phyloP scores from a whole-genome alignment of 2,329 filamentous ascomycete species.

The Neofusicoccum parvum region DNA sequence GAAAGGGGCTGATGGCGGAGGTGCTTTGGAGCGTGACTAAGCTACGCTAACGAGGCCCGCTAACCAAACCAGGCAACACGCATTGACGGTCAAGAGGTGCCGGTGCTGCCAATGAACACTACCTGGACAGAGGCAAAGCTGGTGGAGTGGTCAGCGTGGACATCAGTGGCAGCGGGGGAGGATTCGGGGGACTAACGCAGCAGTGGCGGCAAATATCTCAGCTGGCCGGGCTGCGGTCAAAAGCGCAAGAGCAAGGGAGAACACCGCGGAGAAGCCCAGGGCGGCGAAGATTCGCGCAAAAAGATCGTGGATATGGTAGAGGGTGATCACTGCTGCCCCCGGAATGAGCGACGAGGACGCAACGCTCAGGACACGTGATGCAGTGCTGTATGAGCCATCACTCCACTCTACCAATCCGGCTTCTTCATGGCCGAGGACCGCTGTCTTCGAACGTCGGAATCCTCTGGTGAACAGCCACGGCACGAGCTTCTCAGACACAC shows the following conservation, averaged over 20 bases:
- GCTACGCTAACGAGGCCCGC: too few relatives aligned
- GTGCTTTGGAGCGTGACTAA: too few relatives aligned
- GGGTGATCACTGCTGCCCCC: not conserved
- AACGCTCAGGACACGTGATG: not conserved
- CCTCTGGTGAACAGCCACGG: not conserved
- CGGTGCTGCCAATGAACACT: constrained; percentile 7
- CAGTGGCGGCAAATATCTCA: constrained; percentile 12
- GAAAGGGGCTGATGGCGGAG: too few relatives aligned
- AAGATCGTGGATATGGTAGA: not conserved
- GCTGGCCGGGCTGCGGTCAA: not conserved
- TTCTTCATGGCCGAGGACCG: not conserved
- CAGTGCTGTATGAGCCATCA: not conserved
- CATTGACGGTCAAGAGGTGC: too few relatives aligned
- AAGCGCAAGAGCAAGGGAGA: constrained; percentile 1
- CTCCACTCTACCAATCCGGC: not conserved
- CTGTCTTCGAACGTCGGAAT: not conserved
- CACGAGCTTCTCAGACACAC: not conserved
- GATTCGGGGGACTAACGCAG: not conserved
- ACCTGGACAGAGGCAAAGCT: constrained; percentile 12
- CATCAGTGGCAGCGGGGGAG: too few relatives aligned
- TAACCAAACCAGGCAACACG: too few relatives aligned
- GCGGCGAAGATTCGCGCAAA: not conserved
- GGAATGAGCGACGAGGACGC: not conserved
- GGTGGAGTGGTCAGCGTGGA: not conserved
- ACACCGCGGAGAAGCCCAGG: not conserved